These are phyloP conservation scores for Yarrowia deformans DNA, from an alignment of 805 yeast species.

Conservation along the genomic window DNA sequence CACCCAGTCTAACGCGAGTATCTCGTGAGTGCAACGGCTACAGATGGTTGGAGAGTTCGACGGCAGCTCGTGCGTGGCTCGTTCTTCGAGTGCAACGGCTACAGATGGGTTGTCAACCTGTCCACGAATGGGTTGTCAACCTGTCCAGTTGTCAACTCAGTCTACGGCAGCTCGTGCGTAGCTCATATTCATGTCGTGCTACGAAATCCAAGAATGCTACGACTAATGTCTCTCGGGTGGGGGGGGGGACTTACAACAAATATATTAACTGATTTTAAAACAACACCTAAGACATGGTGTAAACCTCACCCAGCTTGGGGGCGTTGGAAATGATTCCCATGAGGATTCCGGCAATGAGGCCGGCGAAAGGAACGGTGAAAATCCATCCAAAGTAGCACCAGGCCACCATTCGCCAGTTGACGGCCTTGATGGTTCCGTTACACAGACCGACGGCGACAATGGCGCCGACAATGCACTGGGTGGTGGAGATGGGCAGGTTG, in stretches of 20 bases:
- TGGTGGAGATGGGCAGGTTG: slow-evolving; percentile 75
- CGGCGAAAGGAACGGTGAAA: slow-evolving; percentile 75
- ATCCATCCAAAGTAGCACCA: slow-evolving; percentile 80
- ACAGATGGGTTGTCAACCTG: too few relatives aligned
- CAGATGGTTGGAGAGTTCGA: too few relatives aligned
- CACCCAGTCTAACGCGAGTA: too few relatives aligned
- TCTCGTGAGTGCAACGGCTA: too few relatives aligned
- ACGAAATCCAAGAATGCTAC: too few relatives aligned
- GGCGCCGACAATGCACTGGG: slow-evolving; percentile 81
- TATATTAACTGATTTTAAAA: slow-evolving; percentile 14
- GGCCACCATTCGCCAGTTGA: slow-evolving; percentile 78
- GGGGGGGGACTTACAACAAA: not conserved
- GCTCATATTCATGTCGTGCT: too few relatives aligned
- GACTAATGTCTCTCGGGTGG: too few relatives aligned
- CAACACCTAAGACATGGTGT: slow-evolving; percentile 40
- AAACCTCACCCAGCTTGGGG: slow-evolving; percentile 51
- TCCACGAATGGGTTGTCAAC: too few relatives aligned
- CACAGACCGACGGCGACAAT: slow-evolving; percentile 78
- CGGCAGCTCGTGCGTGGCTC: too few relatives aligned
- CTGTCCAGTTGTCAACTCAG: too few relatives aligned
- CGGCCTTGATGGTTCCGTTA: slow-evolving; percentile 66
- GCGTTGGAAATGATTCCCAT: slow-evolving; percentile 44
- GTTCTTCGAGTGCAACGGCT: too few relatives aligned
- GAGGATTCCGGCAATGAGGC: slow-evolving; percentile 70
- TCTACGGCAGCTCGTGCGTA: too few relatives aligned